Conservation (phyloP, 768 basidiomycete genomes). For the Termitomyces sp. region DNA sequence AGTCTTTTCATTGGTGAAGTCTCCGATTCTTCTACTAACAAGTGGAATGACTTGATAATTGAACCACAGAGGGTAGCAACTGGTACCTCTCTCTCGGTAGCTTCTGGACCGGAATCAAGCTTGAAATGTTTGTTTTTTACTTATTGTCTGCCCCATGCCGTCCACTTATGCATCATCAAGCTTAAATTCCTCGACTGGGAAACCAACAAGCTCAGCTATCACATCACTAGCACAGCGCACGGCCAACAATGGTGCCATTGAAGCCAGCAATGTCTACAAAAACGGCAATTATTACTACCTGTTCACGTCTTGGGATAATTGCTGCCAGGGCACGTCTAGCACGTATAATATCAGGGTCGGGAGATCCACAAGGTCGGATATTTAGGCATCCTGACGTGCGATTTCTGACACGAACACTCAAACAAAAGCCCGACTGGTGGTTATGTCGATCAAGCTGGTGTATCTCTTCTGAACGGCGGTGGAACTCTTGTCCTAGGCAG, state of each 20-base stretch:
- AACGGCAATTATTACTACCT: slow-evolving; percentile 47
- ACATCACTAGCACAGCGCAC: slow-evolving; percentile 45
- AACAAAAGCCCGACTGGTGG: slow-evolving; percentile 35
- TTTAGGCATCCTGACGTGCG: neutral
- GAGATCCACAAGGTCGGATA: slow-evolving; percentile 35
- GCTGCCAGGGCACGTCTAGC: slow-evolving; percentile 46
- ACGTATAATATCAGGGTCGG: slow-evolving; percentile 63
- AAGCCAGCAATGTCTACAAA: slow-evolving; percentile 46
- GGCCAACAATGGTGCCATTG: slow-evolving; percentile 41
- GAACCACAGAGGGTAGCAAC: slow-evolving; percentile 22
- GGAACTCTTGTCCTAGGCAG: slow-evolving; percentile 47
- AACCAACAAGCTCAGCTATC: slow-evolving; percentile 32
- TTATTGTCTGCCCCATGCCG: neutral
- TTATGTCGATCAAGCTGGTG: slow-evolving; percentile 45
- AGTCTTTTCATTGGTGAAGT: slow-evolving; percentile 4
- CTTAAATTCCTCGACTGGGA: slow-evolving; percentile 38
- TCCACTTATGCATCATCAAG: slow-evolving; percentile 11
- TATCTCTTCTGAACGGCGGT: slow-evolving; percentile 42
- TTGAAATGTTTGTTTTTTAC: slow-evolving; percentile 6
- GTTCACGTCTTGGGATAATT: slow-evolving; percentile 54
- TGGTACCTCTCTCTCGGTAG: slow-evolving; percentile 53
- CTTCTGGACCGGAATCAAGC: slow-evolving; percentile 56
- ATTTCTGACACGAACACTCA: neutral
- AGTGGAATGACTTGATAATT: neutral
- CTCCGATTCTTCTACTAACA: neutral